Base-by-base conservation (phyloP, 2,329 filamentous ascomycete species). In the Lizonia empirigonia region DNA sequence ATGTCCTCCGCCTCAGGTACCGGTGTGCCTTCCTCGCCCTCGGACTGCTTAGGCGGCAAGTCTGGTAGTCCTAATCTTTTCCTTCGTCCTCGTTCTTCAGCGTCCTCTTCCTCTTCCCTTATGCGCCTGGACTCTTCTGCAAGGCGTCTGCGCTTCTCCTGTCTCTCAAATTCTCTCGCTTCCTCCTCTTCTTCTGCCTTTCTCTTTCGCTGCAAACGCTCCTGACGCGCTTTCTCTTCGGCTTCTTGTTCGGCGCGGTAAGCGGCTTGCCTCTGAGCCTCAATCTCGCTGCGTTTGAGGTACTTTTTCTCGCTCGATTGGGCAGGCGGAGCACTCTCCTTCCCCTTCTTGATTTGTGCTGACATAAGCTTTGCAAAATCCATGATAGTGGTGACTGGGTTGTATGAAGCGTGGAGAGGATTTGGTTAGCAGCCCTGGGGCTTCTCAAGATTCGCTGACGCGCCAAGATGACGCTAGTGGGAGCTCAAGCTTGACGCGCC, bases 361-460 rank as follows among this genome's bases (percentile, higher is more conserved):
- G 89, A 86, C 90, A 99, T 96, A 38, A 99, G 79, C 27, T 91
- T 85, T 55, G 91, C 91, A 78, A 99, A 99, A 75, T 99, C 92
- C 94, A 99, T 99, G 61, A 55, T 57, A 55, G 40, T 38, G 38
- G 23, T 39, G 9, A 5, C 22, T 44, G 15, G 16, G 12, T 42
- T 36, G 16, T n/a, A 12, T 23, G 10, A 3, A 32, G 12, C 23
- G n/a, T 13, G 20, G 23, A 15, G 23, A 37, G 35, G 3, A n/a
- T 18, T 13, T 26, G 23, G 7, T 18, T n/a, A n/a, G n/a, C n/a
- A n/a, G n/a, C n/a, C n/a, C n/a, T n/a, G n/a, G n/a, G n/a, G n/a
- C n/a, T n/a, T 9, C 34, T 5, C 26, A 30, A 27, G 23, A 23
- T 30, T 29, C 23, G 23, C n/a, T 38, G 36, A 42, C 49, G 26